phyloP scores from a whole-genome alignment of 768 basidiomycete species.

The Leucosporidium yakuticum region DNA sequence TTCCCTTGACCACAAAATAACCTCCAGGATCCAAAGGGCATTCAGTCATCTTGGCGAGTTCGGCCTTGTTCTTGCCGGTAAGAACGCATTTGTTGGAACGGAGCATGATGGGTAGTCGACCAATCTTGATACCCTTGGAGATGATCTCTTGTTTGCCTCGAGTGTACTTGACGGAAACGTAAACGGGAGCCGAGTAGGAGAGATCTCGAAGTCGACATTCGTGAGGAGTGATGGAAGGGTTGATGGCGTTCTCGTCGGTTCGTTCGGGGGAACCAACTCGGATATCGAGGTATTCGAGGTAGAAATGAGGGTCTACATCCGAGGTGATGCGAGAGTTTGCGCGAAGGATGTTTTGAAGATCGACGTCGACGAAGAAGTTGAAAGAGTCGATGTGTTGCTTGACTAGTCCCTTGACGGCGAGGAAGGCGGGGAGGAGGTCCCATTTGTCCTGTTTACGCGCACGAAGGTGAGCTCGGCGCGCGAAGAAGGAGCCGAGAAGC shows the following conservation, averaged over 20 bases:
- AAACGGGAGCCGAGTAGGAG: conserved; percentile 86
- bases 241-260: conserved; percentile 69
- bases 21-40: conserved; percentile 99
- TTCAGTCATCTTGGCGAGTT: conserved; percentile 90
- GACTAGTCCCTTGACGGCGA: conserved; percentile 95
- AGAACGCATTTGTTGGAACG: conserved; percentile 91
- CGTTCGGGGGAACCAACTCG: conserved; percentile 86
- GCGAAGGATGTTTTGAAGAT: conserved; percentile 92
- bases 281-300: conserved; percentile 94
- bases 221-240: conserved; percentile 84
- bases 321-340: conserved; percentile 91
- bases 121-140: conserved; percentile 74
- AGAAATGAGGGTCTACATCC: conserved; percentile 88
- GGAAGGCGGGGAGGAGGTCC: conserved; percentile 89
- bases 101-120: conserved; percentile 91
- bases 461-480: background rate
- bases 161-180: conserved; percentile 91
- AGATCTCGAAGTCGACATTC: conserved; percentile 94
- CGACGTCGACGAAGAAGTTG: conserved; percentile 96
- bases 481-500: conserved; percentile 1
- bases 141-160: conserved; percentile 83
- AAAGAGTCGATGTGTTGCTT: conserved; percentile 99
- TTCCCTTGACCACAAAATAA: conserved; percentile 97
- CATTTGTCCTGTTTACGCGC: conserved; percentile 70
- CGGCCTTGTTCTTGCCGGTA: conserved; percentile 64